These are phyloP conservation scores for Pistacia atlantica DNA, from an alignment of 345 rosid genomes.

Conservation along the genomic window DNA sequence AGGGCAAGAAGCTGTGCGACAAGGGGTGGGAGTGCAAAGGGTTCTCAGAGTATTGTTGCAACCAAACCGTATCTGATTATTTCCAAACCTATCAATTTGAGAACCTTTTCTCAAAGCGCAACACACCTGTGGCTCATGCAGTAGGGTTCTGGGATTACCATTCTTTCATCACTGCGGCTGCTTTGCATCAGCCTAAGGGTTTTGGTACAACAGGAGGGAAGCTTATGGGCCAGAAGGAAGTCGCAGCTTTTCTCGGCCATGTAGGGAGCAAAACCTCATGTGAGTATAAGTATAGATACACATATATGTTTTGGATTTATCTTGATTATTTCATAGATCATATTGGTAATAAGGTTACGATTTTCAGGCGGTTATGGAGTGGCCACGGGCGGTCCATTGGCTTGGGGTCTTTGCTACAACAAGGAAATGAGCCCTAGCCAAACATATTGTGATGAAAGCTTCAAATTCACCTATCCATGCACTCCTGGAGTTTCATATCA, in stretches of 20 bases:
- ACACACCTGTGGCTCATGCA: constrained; percentile 79
- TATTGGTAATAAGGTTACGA: no score
- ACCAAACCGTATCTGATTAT: constrained; percentile 65
- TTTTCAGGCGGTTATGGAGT: constrained; percentile 86
- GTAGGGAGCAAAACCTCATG: constrained; percentile 88
- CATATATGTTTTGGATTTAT: background rate
- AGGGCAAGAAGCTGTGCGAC: constrained; percentile 67
- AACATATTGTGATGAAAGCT: constrained; percentile 71
- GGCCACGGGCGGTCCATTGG: constrained; percentile 88
- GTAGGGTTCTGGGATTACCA: constrained; percentile 76
- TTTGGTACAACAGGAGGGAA: constrained; percentile 73
- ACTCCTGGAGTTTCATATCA: constrained; percentile 77
- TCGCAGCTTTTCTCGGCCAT: constrained; percentile 79
- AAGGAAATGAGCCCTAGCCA: constrained; percentile 88
- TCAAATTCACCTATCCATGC: constrained; percentile 72
- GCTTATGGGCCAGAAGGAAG: constrained; percentile 57
- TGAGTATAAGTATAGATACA: constrained; percentile 17
- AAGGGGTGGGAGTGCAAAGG: constrained; percentile 86
- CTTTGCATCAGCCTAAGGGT: constrained; percentile 65
- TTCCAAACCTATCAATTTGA: constrained; percentile 79
- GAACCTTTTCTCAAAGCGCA: constrained; percentile 65
- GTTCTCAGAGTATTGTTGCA: constrained; percentile 62
- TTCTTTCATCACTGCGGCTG: constrained; percentile 72
- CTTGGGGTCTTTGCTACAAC: constrained; percentile 91
- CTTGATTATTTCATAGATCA: no score